phyloP scores from a whole-genome alignment of 257 asterid genomes.

The Euphrasia confusa region DNA sequence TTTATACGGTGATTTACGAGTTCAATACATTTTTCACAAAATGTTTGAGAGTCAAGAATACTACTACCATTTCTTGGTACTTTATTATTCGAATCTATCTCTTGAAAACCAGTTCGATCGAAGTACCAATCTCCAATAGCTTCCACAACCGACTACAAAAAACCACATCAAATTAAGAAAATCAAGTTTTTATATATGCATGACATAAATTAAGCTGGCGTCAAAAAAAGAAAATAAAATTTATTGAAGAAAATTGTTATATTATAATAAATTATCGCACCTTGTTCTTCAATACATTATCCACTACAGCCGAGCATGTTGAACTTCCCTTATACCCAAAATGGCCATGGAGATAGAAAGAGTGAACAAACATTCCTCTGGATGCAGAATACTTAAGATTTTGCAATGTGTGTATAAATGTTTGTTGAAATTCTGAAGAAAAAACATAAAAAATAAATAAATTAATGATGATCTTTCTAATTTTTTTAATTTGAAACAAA shows the following conservation, averaged over 20 bases:
- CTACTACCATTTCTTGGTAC: slow-evolving; percentile 19
- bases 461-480: too few species aligned
- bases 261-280: slow-evolving; percentile 1
- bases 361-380: slow-evolving; percentile 21
- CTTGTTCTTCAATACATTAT: neutral
- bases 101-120: slow-evolving; percentile 13
- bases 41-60: neutral
- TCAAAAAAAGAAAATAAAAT: neutral
- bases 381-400: neutral
- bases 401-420: slow-evolving; percentile 14
- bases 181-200: neutral
- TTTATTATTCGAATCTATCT: slow-evolving; percentile 2
- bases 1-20: neutral
- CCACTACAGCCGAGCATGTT: neutral
- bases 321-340: neutral
- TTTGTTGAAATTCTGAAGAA: slow-evolving; percentile 12
- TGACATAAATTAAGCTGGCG: neutral
- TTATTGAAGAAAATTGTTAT: too few species aligned
- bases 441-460: neutral
- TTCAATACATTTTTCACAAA: neutral
- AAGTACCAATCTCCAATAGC: slow-evolving; percentile 21
- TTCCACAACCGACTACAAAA: slow-evolving; percentile 18
- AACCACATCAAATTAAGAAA: neutral
- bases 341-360: slow-evolving; percentile 19
- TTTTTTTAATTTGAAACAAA: neutral